Conservation (phyloP, 2,329 filamentous ascomycete genomes). For the Furcasterigmium furcatum region DNA sequence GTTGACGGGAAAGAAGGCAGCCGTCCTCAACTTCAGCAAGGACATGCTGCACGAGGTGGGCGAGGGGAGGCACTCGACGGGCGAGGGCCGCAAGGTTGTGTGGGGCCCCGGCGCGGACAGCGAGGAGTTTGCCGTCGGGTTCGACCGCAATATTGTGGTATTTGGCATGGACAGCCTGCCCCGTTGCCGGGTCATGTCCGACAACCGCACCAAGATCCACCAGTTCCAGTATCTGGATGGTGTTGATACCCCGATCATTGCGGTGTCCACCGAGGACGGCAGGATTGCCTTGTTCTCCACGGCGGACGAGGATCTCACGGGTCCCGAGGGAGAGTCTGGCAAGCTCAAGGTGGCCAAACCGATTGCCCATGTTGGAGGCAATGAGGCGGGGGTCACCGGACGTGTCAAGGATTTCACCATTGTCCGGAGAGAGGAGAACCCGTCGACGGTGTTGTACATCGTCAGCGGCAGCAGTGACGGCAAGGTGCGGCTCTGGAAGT, state of each 20-base stretch:
- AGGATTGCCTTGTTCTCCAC: conserved; percentile 81
- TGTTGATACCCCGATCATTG: conserved; percentile 56
- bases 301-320: conserved; percentile 41
- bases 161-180: conserved; percentile 88
- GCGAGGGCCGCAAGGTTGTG: conserved; percentile 77
- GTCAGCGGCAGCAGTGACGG: conserved; percentile 84
- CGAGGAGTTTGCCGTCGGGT: conserved; percentile 85
- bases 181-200: conserved; percentile 68
- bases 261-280: conserved; percentile 87
- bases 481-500: conserved; percentile 72
- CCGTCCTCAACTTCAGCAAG: conserved; percentile 80
- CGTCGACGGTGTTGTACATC: conserved; percentile 47
- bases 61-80: conserved; percentile 72
- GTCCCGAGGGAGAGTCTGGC: conserved; percentile 16
- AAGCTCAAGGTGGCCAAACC: conserved; percentile 58
- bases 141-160: conserved; percentile 79
- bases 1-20: conserved; percentile 93
- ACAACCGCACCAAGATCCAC: conserved; percentile 75
- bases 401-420: conserved; percentile 89
- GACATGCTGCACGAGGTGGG: conserved; percentile 71
- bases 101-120: conserved; percentile 73
- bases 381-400: conserved; percentile 59
- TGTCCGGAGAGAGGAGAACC: conserved; percentile 39
- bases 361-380: conserved; percentile 77
- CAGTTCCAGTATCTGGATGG: conserved; percentile 69